Evolutionary conservation across 495 filamentous ascomycete species (phyloP).

Genomic region (Elasticomyces elasticus): DNA sequence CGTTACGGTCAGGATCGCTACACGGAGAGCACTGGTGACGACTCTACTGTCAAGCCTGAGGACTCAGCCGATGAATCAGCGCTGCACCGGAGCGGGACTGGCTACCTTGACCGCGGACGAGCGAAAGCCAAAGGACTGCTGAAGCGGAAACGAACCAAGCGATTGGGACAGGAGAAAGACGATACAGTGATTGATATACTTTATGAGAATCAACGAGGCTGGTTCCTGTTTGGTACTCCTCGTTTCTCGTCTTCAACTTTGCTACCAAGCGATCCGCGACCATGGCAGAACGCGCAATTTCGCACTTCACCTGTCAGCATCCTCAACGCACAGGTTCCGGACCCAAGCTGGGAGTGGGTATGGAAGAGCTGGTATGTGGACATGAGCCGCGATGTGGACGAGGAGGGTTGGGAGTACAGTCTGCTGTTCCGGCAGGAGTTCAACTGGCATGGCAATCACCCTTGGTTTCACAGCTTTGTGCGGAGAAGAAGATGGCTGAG

Average conservation of each 20-base stretch:
- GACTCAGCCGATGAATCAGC: neutral
- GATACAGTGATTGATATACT: constrained; percentile 65
- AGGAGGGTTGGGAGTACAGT: constrained; percentile 92
- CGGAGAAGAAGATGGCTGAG: constrained; percentile 81
- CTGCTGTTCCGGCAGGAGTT: constrained; percentile 69
- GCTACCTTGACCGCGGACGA: constrained; percentile 19
- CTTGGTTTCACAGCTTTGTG: constrained; percentile 89
- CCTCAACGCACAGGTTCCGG: constrained; percentile 81
- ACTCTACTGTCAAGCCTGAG: neutral
- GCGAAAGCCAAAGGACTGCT: constrained; percentile 13
- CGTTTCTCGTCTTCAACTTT: constrained; percentile 79
- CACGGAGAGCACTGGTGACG: constrained; percentile 22
- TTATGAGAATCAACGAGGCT: constrained; percentile 66
- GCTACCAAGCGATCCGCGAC: constrained; percentile 71
- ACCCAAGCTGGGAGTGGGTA: constrained; percentile 92
- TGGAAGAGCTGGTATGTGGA: constrained; percentile 95
- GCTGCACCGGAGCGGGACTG: neutral
- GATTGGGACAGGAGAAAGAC: constrained; percentile 7
- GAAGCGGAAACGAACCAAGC: constrained; percentile 11
- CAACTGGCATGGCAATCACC: constrained; percentile 82
- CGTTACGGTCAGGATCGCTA: constrained; percentile 50
- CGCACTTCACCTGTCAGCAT: constrained; percentile 75
- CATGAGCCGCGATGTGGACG: constrained; percentile 75
- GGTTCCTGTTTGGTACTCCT: constrained; percentile 77
- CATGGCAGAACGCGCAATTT: constrained; percentile 70